These are phyloP conservation scores for Colletotrichum aenigma DNA, from an alignment of 2,329 filamentous ascomycete species.

Conservation along the genomic window DNA sequence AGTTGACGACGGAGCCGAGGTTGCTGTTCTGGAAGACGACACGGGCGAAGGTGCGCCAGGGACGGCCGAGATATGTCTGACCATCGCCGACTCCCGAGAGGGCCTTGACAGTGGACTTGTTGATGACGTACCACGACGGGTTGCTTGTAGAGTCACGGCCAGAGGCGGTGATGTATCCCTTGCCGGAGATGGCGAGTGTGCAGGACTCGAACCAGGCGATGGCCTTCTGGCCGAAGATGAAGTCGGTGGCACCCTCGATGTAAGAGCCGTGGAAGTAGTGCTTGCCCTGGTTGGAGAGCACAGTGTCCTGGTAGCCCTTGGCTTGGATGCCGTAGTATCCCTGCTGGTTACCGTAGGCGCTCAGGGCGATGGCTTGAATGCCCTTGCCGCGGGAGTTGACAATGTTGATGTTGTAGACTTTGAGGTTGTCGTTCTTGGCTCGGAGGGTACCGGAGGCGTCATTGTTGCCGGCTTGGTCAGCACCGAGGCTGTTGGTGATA, in stretches of 20 bases:
- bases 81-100: constrained; percentile 40
- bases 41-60: constrained; percentile 50
- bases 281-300: constrained; percentile 51
- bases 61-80: constrained; percentile 51
- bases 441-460: constrained; percentile 41
- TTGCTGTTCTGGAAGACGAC: constrained; percentile 53
- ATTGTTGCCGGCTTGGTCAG: constrained; percentile 44
- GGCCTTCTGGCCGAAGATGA: constrained; percentile 62
- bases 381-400: constrained; percentile 51
- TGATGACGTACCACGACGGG: constrained; percentile 50
- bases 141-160: constrained; percentile 41
- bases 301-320: constrained; percentile 60
- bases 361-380: constrained; percentile 57
- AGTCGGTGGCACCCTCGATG: constrained; percentile 62
- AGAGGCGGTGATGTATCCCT: constrained; percentile 48
- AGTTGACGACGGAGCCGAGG: constrained; percentile 62
- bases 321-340: constrained; percentile 59
- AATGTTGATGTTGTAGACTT: constrained; percentile 63
- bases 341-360: constrained; percentile 38
- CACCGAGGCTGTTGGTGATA: constrained; percentile 41
- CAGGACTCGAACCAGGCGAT: constrained; percentile 56
- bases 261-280: constrained; percentile 58
- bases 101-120: constrained; percentile 45
- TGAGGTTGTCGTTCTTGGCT: constrained; percentile 45
- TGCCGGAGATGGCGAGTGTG: constrained; percentile 49